Conservation (phyloP, 139 green algal species). For the Haematococcus lacustris region DNA sequence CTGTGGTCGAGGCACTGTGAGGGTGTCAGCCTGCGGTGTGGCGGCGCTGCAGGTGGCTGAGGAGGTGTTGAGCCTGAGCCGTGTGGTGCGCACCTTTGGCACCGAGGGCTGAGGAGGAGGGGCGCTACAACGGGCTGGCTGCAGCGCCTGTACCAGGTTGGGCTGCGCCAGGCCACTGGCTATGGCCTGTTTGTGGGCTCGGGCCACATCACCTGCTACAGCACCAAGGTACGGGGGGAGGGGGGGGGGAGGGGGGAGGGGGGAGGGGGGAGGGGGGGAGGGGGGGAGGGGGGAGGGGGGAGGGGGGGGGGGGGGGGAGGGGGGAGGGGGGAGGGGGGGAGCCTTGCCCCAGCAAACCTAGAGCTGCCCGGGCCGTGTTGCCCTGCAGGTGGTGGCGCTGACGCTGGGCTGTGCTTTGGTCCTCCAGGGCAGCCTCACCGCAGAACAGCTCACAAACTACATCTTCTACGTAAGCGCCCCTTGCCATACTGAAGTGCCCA, state of each 20-base stretch:
- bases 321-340: too few relatives aligned
- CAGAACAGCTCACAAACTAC: conserved; percentile 68
- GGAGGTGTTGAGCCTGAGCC: conserved; percentile 48
- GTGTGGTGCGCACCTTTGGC: conserved; percentile 71
- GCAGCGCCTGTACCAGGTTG: conserved; percentile 54
- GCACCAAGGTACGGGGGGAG: conserved; percentile 15
- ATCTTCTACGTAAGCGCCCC: conserved; percentile 59
- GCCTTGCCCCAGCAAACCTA: too few relatives aligned
- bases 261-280: too few relatives aligned
- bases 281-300: conserved; percentile 18
- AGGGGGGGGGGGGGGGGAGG: too few relatives aligned
- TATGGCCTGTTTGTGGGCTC: conserved; percentile 42
- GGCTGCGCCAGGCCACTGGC: conserved; percentile 54
- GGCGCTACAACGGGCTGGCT: conserved; percentile 57
- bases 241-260: too few relatives aligned
- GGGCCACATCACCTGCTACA: conserved; percentile 30
- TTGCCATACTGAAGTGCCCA: too few relatives aligned
- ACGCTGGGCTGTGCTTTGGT: conserved; percentile 55
- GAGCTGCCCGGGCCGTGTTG: too few relatives aligned
- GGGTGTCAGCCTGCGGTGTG: too few relatives aligned
- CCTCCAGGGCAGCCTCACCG: conserved; percentile 34
- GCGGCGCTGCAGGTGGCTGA: conserved; percentile 48
- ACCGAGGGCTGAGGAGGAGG: conserved; percentile 59
- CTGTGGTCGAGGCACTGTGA: too few relatives aligned
- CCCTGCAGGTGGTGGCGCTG: conserved; percentile 46